Conservation (phyloP, 257 asterid species). For the Ajuga chamaepitys region DNA sequence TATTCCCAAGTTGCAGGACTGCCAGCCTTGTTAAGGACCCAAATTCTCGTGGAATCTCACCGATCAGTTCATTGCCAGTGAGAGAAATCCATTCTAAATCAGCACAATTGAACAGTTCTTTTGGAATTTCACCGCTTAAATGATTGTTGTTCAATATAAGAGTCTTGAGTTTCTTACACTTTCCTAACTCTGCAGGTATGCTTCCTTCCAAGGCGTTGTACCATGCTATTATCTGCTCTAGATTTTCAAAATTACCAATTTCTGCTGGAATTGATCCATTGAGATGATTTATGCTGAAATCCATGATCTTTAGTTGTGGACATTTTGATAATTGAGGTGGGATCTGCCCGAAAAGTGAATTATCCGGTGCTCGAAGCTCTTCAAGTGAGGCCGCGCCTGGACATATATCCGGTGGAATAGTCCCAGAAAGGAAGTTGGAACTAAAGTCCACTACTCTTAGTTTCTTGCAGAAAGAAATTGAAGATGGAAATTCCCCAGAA, state of each 20-base stretch:
- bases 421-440: constrained; percentile 62
- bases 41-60: constrained; percentile 65
- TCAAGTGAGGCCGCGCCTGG: constrained; percentile 63
- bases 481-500: constrained; percentile 62
- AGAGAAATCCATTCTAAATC: constrained; percentile 82
- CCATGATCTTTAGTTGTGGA: constrained; percentile 58
- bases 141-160: constrained; percentile 79
- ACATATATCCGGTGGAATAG: constrained; percentile 68
- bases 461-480: constrained; percentile 69
- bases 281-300: constrained; percentile 77
- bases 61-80: constrained; percentile 68
- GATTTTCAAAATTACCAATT: constrained; percentile 61
- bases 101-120: constrained; percentile 48
- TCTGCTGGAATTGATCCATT: constrained; percentile 80
- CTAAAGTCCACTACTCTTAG: constrained; percentile 60
- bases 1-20: constrained; percentile 77
- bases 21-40: constrained; percentile 62
- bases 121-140: constrained; percentile 63
- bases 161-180: constrained; percentile 76
- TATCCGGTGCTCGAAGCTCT: constrained; percentile 78
- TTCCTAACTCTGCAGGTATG: constrained; percentile 73
- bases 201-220: constrained; percentile 73
- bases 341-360: constrained; percentile 53
- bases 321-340: constrained; percentile 65
- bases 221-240: constrained; percentile 92